Conservation (phyloP, 2,329 filamentous ascomycete species). For the Microsporum canis region DNA sequence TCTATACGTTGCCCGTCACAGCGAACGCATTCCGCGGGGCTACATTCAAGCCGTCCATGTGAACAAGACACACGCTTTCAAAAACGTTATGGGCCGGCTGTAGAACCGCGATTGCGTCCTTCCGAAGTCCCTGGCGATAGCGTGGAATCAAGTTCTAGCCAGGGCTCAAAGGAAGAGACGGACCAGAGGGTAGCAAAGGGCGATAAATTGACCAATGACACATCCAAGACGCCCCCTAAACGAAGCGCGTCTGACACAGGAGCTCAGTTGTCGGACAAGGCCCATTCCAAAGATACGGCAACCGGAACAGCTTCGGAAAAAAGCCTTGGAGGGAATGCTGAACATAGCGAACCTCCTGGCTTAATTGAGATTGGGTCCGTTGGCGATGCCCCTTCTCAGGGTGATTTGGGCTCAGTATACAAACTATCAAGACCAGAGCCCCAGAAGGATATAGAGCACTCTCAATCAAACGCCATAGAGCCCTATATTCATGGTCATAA, state of each 20-base stretch:
- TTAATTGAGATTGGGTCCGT: background rate
- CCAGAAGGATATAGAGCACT: background rate
- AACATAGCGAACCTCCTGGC: background rate
- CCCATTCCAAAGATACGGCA: background rate
- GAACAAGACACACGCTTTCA: conserved; percentile 32
- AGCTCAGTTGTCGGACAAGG: background rate
- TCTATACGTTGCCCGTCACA: conserved; percentile 29
- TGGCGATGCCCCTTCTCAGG: background rate
- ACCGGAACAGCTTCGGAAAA: background rate
- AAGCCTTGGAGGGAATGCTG: background rate
- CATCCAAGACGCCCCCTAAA: background rate
- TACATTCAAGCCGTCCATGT: conserved; percentile 28
- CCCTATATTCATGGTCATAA: background rate
- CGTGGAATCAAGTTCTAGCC: conserved; percentile 5
- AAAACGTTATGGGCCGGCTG: conserved; percentile 38
- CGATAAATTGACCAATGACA: conserved; percentile 3
- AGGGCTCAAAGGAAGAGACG: conserved; percentile 3
- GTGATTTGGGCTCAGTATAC: background rate
- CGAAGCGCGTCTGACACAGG: background rate
- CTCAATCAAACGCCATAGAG: background rate
- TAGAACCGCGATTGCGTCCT: conserved; percentile 32
- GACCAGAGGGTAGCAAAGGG: conserved; percentile 10
- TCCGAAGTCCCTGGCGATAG: conserved; percentile 24
- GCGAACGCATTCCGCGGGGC: conserved; percentile 18
- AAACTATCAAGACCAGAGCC: background rate